Conservation (phyloP, 179 eudicot species). For the Monotropa hypopitys region DNA sequence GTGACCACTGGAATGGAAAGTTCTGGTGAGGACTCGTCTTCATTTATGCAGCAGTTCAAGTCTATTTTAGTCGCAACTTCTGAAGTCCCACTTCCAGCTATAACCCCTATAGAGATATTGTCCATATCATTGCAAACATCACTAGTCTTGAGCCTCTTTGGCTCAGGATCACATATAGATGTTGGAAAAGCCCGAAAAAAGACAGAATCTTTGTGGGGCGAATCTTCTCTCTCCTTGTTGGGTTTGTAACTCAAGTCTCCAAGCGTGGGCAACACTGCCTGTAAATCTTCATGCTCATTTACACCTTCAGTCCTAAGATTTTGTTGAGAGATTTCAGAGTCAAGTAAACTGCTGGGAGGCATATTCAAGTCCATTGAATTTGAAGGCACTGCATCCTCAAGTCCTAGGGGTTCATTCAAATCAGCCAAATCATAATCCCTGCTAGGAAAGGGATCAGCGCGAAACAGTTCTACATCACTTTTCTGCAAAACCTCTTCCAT, state of each 20-base stretch:
- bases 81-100: constrained; percentile 7
- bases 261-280: background rate
- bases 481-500: background rate
- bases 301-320: background rate
- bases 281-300: constrained; percentile 4
- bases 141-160: constrained; percentile 11
- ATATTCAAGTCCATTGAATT: constrained; percentile 22
- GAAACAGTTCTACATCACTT: constrained; percentile 2
- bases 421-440: constrained; percentile 8
- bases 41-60: constrained; percentile 21
- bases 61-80: constrained; percentile 11
- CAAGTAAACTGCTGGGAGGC: constrained; percentile 12
- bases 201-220: background rate
- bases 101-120: background rate
- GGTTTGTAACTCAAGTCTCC: background rate
- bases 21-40: constrained; percentile 11
- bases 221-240: background rate
- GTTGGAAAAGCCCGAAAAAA: constrained; percentile 1
- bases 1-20: background rate
- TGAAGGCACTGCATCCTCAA: constrained; percentile 9
- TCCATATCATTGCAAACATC: constrained; percentile 2
- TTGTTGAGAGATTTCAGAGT: background rate
- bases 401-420: constrained; percentile 20
- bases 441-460: background rate
- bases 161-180: background rate